Conservation (phyloP, 108 stramenopile species). For the Nitzschia putrida region DNA sequence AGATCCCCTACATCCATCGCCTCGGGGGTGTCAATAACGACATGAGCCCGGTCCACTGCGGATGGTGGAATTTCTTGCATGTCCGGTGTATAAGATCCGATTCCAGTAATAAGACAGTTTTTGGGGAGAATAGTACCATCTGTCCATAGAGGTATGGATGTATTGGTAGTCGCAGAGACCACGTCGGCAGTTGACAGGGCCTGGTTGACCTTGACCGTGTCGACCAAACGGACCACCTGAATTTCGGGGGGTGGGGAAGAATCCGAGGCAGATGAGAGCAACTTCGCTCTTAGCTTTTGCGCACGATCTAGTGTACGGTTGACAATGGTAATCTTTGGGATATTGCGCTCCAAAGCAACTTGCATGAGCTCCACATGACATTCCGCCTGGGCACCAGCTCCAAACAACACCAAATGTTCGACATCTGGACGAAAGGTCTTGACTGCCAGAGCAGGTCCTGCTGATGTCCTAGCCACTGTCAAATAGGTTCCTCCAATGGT, state of each 20-base stretch:
- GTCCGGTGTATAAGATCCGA: slow-evolving; percentile 72
- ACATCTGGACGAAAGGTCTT: slow-evolving; percentile 34
- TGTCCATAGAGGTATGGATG: slow-evolving; percentile 61
- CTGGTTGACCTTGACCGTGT: slow-evolving; percentile 31
- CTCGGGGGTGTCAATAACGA: slow-evolving; percentile 72
- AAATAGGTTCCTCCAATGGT: slow-evolving; percentile 74
- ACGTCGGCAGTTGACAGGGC: slow-evolving; percentile 63
- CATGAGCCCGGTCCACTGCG: slow-evolving; percentile 38
- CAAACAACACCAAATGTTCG: slow-evolving; percentile 69
- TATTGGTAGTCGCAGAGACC: slow-evolving; percentile 67
- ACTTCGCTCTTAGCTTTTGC: slow-evolving; percentile 33
- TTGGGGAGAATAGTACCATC: slow-evolving; percentile 44
- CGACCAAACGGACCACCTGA: slow-evolving; percentile 29
- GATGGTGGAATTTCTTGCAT: slow-evolving; percentile 70
- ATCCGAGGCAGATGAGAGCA: slow-evolving; percentile 4
- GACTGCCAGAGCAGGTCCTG: slow-evolving; percentile 74
- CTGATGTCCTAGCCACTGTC: slow-evolving; percentile 80
- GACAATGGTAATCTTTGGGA: slow-evolving; percentile 63
- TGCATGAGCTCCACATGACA: slow-evolving; percentile 66
- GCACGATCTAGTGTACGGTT: slow-evolving; percentile 69
- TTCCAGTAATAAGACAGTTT: slow-evolving; percentile 70
- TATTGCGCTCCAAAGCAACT: slow-evolving; percentile 36
- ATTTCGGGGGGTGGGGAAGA: background rate
- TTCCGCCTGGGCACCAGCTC: slow-evolving; percentile 80
- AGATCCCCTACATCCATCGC: slow-evolving; percentile 80